Evolutionary conservation across 2,329 filamentous ascomycete species (phyloP), one percentile per base, ranked within the genome.

Genomic region (Gremmenia infestans): DNA sequence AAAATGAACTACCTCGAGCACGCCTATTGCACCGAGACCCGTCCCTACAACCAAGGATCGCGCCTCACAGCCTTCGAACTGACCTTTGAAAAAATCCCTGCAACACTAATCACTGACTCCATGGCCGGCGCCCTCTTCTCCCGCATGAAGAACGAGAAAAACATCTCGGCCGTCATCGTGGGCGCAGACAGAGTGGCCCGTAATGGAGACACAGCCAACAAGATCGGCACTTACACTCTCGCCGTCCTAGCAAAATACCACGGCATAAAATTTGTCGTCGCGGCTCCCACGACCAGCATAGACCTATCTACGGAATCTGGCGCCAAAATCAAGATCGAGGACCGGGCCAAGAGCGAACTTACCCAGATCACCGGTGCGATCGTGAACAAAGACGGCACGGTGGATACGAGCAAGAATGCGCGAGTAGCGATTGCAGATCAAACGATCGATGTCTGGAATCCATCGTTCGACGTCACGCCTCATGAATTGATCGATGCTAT

Each of bases 151-250:
- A 75, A 78, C 22, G 73, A 79, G 39, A 80, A 85, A 68, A 85
- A 86, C 66, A 89, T 99, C 57, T 81, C 84, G 5, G 93, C 91
- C 5, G 89, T 99, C 51, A 87, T 99, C 32, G 94, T 99, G 0
- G 94, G 94, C 28, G 94, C 94, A 2, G 94, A 99, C 71, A 85
- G 94, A 55, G 94, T 99, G 14, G 94, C 93, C 35, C 89, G 91
- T 50, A 99, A 99, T 67, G 94, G 94, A 32, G 94, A 99, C 74
- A 97, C 94, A 0, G 94, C 94, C 54, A 99, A 99, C 77, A 99
- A 99, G 77, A 95, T 99, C 59, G 94, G 94, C 51, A 99, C 94
- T 0, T 97, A 99, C 71, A 82, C 87, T 53, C 81, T 99, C 4
- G 91, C 94, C 3, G 91, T 97, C n/a, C 80, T 96, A 32, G 94